A percentile compares a stretch with the other conserved stretches of the same genome.
phyloP scores from a whole-genome alignment of 2,329 filamentous ascomycete species.

The Botrytis hyacinthi region DNA sequence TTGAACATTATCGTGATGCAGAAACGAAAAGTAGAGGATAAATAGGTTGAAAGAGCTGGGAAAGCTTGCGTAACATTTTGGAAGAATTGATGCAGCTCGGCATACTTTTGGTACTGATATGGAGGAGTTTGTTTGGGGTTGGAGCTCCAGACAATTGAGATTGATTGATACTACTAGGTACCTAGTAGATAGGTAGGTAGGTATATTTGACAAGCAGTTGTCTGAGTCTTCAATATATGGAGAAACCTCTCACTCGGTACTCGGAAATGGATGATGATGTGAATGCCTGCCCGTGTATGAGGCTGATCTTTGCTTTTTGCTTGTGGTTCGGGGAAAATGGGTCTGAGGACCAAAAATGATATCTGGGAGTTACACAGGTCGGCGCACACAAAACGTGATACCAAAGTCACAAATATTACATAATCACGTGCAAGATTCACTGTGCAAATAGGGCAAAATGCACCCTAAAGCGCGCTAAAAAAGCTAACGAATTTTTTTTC shows the following conservation, averaged over 20 bases:
- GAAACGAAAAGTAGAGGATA: constrained; percentile 15
- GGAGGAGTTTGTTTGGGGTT: neutral
- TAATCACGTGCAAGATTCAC: accelerated
- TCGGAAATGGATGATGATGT: neutral
- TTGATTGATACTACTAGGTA: neutral
- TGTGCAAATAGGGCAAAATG: constrained; percentile 7
- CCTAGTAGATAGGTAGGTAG: neutral
- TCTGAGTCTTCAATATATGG: neutral
- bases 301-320: neutral
- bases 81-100: constrained; percentile 5
- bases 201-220: constrained; percentile 12
- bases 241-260: neutral
- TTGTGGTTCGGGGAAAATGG: neutral
- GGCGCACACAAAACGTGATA: neutral
- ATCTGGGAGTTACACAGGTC: neutral
- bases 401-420: neutral
- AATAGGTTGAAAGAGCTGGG: neutral
- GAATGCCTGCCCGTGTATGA: neutral
- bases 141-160: neutral
- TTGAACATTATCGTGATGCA: constrained; percentile 24
- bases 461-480: constrained; percentile 14
- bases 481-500: constrained; percentile 7
- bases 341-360: neutral
- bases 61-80: neutral
- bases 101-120: neutral